Evolutionary conservation across 1,139 yeast species (phyloP).

Genomic region (Scheffersomyces insectosa): DNA sequence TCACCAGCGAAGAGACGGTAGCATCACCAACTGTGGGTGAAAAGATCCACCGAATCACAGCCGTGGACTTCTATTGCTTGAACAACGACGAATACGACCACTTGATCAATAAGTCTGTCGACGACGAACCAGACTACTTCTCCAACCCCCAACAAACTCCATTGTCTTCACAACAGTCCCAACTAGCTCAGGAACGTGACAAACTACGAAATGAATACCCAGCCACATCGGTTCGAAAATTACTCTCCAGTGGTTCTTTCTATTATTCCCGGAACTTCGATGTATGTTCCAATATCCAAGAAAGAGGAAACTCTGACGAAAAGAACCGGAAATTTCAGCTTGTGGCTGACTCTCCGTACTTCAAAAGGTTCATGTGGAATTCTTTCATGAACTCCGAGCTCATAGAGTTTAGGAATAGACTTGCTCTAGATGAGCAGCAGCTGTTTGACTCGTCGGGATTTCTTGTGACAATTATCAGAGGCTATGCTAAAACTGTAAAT

Average conservation of each 20-base stretch:
- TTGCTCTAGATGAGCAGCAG: slow-evolving; percentile 49
- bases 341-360: slow-evolving; percentile 48
- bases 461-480: slow-evolving; percentile 60
- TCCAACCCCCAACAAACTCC: slow-evolving; percentile 1
- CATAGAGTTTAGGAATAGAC: slow-evolving; percentile 57
- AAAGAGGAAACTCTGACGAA: slow-evolving; percentile 39
- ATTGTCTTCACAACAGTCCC: background rate
- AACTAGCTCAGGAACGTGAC: slow-evolving; percentile 16
- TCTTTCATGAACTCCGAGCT: slow-evolving; percentile 57
- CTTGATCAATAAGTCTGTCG: slow-evolving; percentile 21
- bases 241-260: slow-evolving; percentile 63
- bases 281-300: slow-evolving; percentile 61
- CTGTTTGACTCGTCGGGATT: slow-evolving; percentile 60
- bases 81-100: slow-evolving; percentile 57
- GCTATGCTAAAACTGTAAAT: slow-evolving; percentile 64
- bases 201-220: slow-evolving; percentile 51
- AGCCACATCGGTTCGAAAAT: slow-evolving; percentile 55
- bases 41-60: slow-evolving; percentile 50
- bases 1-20: slow-evolving; percentile 54
- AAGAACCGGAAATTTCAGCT: slow-evolving; percentile 27
- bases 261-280: slow-evolving; percentile 69
- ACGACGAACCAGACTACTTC: slow-evolving; percentile 14
- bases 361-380: slow-evolving; percentile 67
- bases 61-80: slow-evolving; percentile 64
- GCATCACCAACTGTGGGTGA: slow-evolving; percentile 63